Base-by-base conservation (phyloP, 2,329 filamentous ascomycete genomes). In the Talaromyces sp. region DNA sequence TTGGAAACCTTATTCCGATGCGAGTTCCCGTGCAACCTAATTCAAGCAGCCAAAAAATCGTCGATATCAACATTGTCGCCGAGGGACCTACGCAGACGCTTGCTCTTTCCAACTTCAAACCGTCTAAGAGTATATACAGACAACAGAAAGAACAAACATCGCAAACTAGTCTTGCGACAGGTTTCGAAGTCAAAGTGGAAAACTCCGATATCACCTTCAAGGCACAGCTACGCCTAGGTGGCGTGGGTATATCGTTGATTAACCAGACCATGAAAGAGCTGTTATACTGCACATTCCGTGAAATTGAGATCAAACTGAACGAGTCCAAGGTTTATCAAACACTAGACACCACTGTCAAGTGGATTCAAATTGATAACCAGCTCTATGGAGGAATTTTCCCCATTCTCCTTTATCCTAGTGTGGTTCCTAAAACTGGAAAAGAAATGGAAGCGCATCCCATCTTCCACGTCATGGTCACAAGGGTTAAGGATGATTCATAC, bases 281-380 rank as follows among this genome's bases (percentile, higher is more conserved):
- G 44, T 90, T 96, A 2, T 99, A 99, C 71, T 79, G 98, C 68
- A 99, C 95, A 0, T 89, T 97, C 76, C 85, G 94, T 57, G 94
- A 96, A 65, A 90, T 98, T 30, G 89, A 95, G 68, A 79, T 99
- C 65, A 92, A 93, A 64, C 96, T 95, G 76, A 92, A 88, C 61
- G 95, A 99, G 70, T 98, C 95, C n/a, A 85, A 88, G 18, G 81
- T 97, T 16, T 96, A 96, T 72, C 95, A 99, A 76, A 98, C 92
- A 0, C 78, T 97, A 64, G 94, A 91, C 55, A 82, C 95, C 57
- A 91, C 92, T 0, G 89, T 98, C 73, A 98, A 99, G 75, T 99
- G 96, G 96, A 95, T 99, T 31, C 95, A 99, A 76, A 91, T 99
- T 68, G 95, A 99, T 77, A 99, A 99, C 69, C 95, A 99, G 75